Base-by-base conservation (phyloP, 805 yeast species). In the Yamadazyma scolyti region DNA sequence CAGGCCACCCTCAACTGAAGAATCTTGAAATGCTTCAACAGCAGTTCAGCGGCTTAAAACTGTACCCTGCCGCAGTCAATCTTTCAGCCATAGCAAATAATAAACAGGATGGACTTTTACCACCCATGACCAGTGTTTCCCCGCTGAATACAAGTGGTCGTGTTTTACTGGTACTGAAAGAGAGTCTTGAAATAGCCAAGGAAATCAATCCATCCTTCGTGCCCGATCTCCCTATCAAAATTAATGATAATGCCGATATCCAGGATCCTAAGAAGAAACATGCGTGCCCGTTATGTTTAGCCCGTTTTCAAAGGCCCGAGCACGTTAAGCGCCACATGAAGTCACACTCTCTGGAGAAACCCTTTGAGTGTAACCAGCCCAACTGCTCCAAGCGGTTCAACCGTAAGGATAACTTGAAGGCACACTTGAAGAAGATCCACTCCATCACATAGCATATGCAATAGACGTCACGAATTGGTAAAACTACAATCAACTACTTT, bases 281-380 rank as follows among this genome's bases (percentile, higher is more conserved):
- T 52, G 67, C 66, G 41, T 79, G 87, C 56, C 83, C 83, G 2
- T 50, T 77, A 24, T 78, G 86, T 48, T 75, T 71, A 28, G 67
- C 77, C 23, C 55, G 71, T 30, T 79, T 79, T 61, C 85, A 78
- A 50, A 55, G 83, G 41, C 82, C 87, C 2, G 87, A 79, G 46
- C 87, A 79, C 52, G 87, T 79, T 17, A 79, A 75, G 50, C 52
- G 85, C 39, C 78, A 75, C 46, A 63, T 75, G 71, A 67, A 76
- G 47, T 64, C 74, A 25, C 81, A 75, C 50, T 68, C 77, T 4
- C 58, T 71, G 8, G 80, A 75, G 40, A 75, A 74, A 44, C 81
- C 81, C 6, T 75, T 63, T 43, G 67, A 61, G 36, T 75, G 81
- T 48, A 69, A 72, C 30, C 68, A 68, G 42, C 60, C 60, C 3